These are phyloP conservation scores for Fusarium subglutinans DNA, from an alignment of 2,329 filamentous ascomycete species.

Conservation along the genomic window DNA sequence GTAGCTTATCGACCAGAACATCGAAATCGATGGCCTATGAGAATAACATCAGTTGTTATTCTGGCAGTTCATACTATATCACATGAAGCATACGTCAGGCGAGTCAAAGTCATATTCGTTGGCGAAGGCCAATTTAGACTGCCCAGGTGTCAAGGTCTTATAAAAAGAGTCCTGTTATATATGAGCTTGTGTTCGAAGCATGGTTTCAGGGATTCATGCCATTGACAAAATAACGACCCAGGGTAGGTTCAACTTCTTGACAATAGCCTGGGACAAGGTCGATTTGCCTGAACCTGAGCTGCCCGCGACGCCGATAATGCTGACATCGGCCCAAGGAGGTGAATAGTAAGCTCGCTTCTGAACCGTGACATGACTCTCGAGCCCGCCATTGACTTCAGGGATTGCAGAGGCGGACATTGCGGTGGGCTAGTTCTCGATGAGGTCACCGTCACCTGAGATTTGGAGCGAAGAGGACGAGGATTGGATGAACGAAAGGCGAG, in stretches of 20 bases:
- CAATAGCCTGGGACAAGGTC: conserved; percentile 90
- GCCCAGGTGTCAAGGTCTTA: conserved; percentile 82
- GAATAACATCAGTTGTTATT: conserved; percentile 4
- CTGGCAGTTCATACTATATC: background rate
- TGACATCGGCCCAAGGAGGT: conserved; percentile 94
- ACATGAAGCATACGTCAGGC: conserved; percentile 67
- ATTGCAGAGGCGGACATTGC: conserved; percentile 33
- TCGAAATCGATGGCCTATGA: conserved; percentile 89
- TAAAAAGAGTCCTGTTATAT: conserved; percentile 90
- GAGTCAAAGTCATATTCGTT: conserved; percentile 98
- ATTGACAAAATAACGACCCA: conserved; percentile 99
- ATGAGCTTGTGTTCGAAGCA: conserved; percentile 33
- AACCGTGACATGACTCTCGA: conserved; percentile 58
- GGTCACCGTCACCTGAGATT: conserved; percentile 9
- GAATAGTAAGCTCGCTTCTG: conserved; percentile 78
- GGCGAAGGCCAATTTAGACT: conserved; percentile 81
- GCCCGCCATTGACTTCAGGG: conserved; percentile 26
- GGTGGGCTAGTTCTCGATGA: conserved; percentile 34
- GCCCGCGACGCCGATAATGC: conserved; percentile 95
- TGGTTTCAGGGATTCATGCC: conserved; percentile 60
- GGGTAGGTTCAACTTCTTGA: conserved; percentile 87
- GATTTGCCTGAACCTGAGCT: conserved; percentile 96
- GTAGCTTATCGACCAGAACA: conserved; percentile 78
- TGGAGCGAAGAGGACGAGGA: background rate
- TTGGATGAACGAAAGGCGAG: background rate